Evolutionary conservation across 352 stramenopile species (phyloP).

Genomic region (Blastocystis sp.): DNA sequence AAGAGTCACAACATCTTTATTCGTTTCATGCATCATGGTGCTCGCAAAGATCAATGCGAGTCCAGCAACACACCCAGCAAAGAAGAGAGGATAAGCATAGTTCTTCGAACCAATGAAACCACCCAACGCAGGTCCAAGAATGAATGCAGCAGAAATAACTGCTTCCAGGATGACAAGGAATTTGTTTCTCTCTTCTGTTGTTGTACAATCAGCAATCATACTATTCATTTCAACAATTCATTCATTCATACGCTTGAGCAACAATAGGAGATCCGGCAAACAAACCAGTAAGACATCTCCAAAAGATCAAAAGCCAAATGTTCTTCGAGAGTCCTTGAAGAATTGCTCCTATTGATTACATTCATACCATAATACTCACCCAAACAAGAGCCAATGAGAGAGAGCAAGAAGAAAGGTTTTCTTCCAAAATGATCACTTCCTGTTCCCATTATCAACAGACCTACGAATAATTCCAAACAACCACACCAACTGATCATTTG

Average conservation of each 20-base stretch:
- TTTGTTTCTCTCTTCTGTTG: background rate
- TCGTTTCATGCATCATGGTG: background rate
- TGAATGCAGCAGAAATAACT: background rate
- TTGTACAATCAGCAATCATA: slow-evolving; percentile 15
- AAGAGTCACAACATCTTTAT: background rate
- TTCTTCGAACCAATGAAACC: background rate
- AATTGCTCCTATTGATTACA: slow-evolving; percentile 1
- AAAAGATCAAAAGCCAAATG: slow-evolving; percentile 30
- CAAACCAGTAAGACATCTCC: slow-evolving; percentile 7
- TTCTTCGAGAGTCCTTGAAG: background rate
- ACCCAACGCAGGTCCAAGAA: slow-evolving; percentile 30
- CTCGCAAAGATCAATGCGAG: background rate
- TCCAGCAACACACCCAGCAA: slow-evolving; percentile 12
- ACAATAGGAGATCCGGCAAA: background rate
- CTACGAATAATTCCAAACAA: background rate
- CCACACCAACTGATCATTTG: slow-evolving; percentile 15
- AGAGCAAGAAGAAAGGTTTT: slow-evolving; percentile 22
- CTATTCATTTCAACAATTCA: background rate
- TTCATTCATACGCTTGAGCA: background rate
- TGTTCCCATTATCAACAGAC: slow-evolving; percentile 28
- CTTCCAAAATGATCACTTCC: slow-evolving; percentile 42
- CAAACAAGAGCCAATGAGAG: slow-evolving; percentile 25
- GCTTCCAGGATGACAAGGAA: background rate
- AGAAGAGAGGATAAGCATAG: slow-evolving; percentile 1
- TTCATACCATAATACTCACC: background rate